These are phyloP conservation scores for Lactarius psammicola DNA, from an alignment of 768 basidiomycete species.

Conservation along the genomic window DNA sequence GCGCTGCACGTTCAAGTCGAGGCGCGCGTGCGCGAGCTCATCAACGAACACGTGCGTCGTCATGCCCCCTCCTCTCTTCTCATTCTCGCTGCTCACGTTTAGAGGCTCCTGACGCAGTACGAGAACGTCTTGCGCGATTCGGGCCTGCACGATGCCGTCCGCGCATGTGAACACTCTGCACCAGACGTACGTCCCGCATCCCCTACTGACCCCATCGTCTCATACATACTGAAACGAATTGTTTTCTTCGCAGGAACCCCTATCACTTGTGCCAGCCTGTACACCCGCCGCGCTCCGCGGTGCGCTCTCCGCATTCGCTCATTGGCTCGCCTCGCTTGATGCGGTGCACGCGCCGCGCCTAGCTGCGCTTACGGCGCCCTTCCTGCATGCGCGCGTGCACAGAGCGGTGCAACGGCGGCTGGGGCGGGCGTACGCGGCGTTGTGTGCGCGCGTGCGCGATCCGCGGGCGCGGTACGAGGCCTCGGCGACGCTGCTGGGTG, in stretches of 20 bases:
- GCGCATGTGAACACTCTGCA: conserved; percentile 42
- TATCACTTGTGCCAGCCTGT: conserved; percentile 71
- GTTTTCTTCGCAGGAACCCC: conserved; percentile 51
- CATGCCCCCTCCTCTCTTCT: not conserved
- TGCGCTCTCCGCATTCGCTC: conserved; percentile 69
- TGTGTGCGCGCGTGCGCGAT: conserved; percentile 76
- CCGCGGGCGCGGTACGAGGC: conserved; percentile 87
- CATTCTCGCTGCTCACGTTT: conserved; percentile 15
- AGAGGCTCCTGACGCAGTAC: conserved; percentile 40
- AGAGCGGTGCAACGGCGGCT: conserved; percentile 68
- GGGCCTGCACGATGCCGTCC: conserved; percentile 48
- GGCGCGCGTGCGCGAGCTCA: conserved; percentile 58
- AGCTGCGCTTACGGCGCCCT: conserved; percentile 64
- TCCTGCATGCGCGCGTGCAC: conserved; percentile 69
- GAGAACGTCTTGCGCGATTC: conserved; percentile 52
- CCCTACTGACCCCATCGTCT: not conserved
- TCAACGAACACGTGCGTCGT: conserved; percentile 76
- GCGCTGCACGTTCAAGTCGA: conserved; percentile 62
- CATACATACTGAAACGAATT: not conserved
- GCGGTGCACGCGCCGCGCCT: conserved; percentile 81
- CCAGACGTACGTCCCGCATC: conserved; percentile 43
- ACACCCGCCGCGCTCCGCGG: conserved; percentile 60
- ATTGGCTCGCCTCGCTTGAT: conserved; percentile 81
- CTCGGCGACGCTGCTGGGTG: conserved; percentile 78
- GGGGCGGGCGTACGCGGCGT: conserved; percentile 61